A percentile compares a stretch with the other conserved stretches of the same genome.
These are phyloP conservation scores for Poteriospumella lacustris DNA, from an alignment of 108 stramenopile genomes.

Conservation along the genomic window DNA sequence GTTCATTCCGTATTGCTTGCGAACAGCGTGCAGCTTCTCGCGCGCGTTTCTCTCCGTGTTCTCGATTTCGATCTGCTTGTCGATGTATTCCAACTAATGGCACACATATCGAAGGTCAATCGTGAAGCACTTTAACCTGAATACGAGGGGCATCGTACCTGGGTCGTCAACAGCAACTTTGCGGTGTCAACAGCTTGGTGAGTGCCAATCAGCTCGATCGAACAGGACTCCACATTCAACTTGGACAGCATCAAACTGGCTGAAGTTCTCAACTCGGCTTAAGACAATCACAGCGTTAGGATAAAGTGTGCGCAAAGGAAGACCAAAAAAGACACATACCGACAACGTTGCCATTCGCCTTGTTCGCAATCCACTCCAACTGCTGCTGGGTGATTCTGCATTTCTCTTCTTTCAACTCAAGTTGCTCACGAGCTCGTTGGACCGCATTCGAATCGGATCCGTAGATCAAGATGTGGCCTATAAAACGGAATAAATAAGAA, in stretches of 20 bases:
- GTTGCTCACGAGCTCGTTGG: background rate
- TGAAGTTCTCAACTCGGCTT: background rate
- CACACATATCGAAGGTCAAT: background rate
- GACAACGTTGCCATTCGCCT: background rate
- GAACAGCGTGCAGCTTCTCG: background rate
- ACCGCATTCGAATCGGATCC: background rate
- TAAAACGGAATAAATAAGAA: background rate
- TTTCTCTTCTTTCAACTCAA: background rate
- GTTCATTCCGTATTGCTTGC: background rate
- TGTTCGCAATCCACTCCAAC: background rate
- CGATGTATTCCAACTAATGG: slow-evolving; percentile 4
- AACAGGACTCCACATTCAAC: background rate
- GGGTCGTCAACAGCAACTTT: background rate
- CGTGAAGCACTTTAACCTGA: background rate
- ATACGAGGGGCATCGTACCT: background rate
- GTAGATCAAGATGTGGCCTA: background rate
- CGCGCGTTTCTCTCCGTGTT: background rate
- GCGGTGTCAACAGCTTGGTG: background rate
- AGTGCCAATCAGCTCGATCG: background rate
- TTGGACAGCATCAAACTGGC: background rate
- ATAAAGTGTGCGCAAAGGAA: background rate
- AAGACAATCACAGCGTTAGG: background rate
- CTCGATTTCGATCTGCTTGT: slow-evolving; percentile 17
- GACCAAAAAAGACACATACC: background rate
- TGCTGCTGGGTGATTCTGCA: background rate